phyloP scores from a whole-genome alignment of 106 monocot genomes.

The Dioscorea zingiberensis region DNA sequence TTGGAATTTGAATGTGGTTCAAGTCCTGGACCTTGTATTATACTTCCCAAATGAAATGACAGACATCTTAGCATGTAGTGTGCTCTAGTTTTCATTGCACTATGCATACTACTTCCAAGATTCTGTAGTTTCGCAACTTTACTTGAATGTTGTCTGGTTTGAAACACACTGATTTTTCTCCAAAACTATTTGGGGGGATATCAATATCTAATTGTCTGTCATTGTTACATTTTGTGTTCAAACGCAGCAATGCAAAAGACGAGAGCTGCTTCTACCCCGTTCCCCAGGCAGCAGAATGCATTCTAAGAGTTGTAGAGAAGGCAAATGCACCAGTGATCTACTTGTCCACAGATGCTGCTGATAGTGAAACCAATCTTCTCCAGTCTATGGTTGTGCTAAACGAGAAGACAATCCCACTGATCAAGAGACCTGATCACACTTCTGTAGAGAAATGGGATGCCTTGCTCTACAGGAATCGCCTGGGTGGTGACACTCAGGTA shows the following conservation, averaged over 20 bases:
- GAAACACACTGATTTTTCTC: no score
- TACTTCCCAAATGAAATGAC: no score
- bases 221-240: no score
- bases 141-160: no score
- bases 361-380: constrained; percentile 78
- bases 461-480: constrained; percentile 72
- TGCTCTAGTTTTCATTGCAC: no score
- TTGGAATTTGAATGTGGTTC: no score
- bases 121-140: no score
- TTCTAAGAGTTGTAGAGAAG: constrained; percentile 51
- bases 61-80: no score
- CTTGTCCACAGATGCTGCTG: constrained; percentile 93
- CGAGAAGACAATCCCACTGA: constrained; percentile 48
- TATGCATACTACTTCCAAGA: no score
- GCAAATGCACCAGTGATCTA: constrained; percentile 68
- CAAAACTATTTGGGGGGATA: no score
- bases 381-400: constrained; percentile 58
- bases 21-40: no score
- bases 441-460: constrained; percentile 92
- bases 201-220: no score
- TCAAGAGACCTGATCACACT: constrained; percentile 73
- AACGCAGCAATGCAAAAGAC: constrained; percentile 69
- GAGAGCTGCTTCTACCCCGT: constrained; percentile 92
- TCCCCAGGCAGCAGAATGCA: constrained; percentile 91
- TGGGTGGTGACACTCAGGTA: constrained; percentile 79